Conservation (phyloP, 176 grass and related monocot species). For the Zoysia pacifica region DNA sequence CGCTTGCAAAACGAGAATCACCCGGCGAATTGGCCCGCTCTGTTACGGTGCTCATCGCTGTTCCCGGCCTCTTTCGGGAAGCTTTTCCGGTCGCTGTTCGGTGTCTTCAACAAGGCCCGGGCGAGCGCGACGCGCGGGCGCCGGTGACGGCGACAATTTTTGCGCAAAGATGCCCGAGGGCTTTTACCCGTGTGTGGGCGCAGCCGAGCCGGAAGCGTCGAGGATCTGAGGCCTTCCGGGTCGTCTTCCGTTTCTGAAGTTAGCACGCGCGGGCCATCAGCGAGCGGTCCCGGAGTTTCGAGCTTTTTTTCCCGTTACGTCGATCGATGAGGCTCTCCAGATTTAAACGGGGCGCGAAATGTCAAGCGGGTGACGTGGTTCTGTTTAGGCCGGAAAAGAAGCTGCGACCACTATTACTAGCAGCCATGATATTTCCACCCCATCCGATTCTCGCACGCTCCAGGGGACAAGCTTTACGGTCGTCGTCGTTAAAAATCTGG, state of each 20-base stretch:
- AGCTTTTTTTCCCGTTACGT: not conserved
- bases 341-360: constrained; percentile 30
- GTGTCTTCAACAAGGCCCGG: not conserved
- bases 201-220: constrained; percentile 8
- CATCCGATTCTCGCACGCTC: not conserved
- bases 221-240: not conserved
- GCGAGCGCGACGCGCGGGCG: not conserved
- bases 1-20: not conserved
- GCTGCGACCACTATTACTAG: not conserved
- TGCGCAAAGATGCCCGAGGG: constrained; percentile 26
- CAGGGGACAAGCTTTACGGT: no score
- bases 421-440: not conserved
- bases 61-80: not conserved
- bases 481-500: no score
- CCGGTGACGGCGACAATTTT: constrained; percentile 2
- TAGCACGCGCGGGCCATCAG: constrained; percentile 6
- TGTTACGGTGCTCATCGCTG: not conserved
- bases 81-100: not conserved
- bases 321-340: not conserved
- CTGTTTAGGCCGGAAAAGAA: not conserved
- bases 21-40: not conserved
- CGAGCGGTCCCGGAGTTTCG: not conserved
- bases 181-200: constrained; percentile 5
- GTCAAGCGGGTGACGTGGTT: constrained; percentile 22
- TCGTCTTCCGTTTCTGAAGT: constrained; percentile 27